A percentile compares a stretch with the other conserved stretches of the same genome.
Conservation (phyloP, 192 early-diverging fungal species). For the Coemansia sp. region DNA sequence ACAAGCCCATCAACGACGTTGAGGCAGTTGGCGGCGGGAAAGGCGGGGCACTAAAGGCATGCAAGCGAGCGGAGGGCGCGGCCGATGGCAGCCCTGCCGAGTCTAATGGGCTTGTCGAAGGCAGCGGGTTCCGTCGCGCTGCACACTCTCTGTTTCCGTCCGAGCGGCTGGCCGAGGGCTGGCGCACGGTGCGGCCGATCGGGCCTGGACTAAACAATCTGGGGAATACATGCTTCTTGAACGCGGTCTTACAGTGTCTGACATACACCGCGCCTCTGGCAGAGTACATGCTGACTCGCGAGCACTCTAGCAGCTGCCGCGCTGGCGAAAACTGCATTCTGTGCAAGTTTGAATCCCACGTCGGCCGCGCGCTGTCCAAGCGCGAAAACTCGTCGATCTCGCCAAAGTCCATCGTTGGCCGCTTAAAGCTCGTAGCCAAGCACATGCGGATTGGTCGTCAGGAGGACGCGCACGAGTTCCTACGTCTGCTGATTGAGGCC, state of each 20-base stretch:
- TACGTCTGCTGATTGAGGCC: constrained; percentile 69
- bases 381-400: constrained; percentile 58
- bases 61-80: constrained; percentile 4
- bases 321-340: constrained; percentile 69
- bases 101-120: constrained; percentile 52
- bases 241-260: constrained; percentile 78
- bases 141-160: constrained; percentile 62
- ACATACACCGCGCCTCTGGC: constrained; percentile 76
- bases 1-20: constrained; percentile 62
- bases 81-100: constrained; percentile 10
- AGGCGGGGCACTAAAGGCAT: not conserved
- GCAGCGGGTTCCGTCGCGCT: constrained; percentile 65
- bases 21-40: not conserved
- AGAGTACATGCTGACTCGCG: constrained; percentile 64
- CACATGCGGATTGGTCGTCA: constrained; percentile 80
- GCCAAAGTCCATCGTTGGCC: constrained; percentile 67
- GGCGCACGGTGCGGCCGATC: constrained; percentile 61
- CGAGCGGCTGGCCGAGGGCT: constrained; percentile 59
- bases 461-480: constrained; percentile 92
- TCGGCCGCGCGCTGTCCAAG: constrained; percentile 58
- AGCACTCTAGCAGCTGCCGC: constrained; percentile 66
- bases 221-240: constrained; percentile 82
- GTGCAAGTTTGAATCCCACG: constrained; percentile 73
- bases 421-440: constrained; percentile 72
- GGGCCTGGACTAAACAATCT: constrained; percentile 74